phyloP scores from a whole-genome alignment of 139 green algal species.

The Chlorella sp. region DNA sequence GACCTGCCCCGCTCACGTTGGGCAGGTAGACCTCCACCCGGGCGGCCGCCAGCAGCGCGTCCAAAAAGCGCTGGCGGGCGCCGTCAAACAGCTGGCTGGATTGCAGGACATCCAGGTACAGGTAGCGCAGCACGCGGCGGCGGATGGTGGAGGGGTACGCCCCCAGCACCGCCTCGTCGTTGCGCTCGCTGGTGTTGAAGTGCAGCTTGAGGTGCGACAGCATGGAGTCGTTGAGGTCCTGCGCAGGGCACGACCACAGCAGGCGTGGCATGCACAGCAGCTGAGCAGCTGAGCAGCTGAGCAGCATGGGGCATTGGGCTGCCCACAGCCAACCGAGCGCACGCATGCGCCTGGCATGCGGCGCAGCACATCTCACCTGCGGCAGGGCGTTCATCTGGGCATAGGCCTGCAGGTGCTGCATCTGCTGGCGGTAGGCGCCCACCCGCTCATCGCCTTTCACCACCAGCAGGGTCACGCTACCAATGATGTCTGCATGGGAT shows the following conservation, averaged over 20 bases:
- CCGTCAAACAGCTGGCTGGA: slow-evolving; percentile 68
- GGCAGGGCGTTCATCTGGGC: slow-evolving; percentile 48
- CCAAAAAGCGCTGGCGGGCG: slow-evolving; percentile 56
- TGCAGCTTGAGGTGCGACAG: slow-evolving; percentile 72
- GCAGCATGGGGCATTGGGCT: too few relatives aligned
- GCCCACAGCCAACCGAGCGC: too few relatives aligned
- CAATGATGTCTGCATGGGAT: slow-evolving; percentile 55
- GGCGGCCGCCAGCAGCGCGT: slow-evolving; percentile 62
- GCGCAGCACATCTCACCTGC: slow-evolving; percentile 1
- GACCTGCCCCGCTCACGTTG: too few relatives aligned
- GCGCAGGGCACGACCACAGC: background rate
- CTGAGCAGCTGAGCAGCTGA: too few relatives aligned
- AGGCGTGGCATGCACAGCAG: background rate
- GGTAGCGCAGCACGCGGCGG: slow-evolving; percentile 59
- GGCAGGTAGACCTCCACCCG: slow-evolving; percentile 73
- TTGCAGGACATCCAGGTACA: slow-evolving; percentile 60
- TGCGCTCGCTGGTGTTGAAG: slow-evolving; percentile 68
- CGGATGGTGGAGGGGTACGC: slow-evolving; percentile 63
- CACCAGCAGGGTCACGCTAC: slow-evolving; percentile 67
- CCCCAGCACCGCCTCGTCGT: slow-evolving; percentile 66
- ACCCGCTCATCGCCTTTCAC: slow-evolving; percentile 67
- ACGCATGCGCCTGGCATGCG: too few relatives aligned
- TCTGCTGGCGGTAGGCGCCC: slow-evolving; percentile 56
- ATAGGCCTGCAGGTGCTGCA: slow-evolving; percentile 53
- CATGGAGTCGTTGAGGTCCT: slow-evolving; percentile 65